These are phyloP conservation scores for Wallacemonas sp. DNA, from an alignment of 208 protist genomes.

Conservation along the genomic window DNA sequence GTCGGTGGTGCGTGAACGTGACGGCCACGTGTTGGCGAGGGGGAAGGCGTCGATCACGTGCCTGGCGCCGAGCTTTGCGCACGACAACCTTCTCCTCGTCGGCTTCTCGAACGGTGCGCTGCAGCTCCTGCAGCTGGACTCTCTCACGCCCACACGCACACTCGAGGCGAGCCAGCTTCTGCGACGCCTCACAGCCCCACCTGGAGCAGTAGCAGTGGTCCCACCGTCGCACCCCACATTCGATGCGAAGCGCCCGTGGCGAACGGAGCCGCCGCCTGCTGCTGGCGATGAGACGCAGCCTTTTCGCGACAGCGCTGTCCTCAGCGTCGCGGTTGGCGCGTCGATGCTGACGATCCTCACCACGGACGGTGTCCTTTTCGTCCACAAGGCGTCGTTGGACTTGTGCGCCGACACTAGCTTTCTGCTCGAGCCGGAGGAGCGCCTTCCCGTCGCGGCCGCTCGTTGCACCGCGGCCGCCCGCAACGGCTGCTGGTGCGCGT, in stretches of 20 bases:
- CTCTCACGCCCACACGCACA: background rate
- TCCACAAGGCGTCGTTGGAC: constrained; percentile 33
- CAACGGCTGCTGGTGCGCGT: constrained; percentile 33
- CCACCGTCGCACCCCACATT: too few species aligned
- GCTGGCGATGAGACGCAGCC: background rate
- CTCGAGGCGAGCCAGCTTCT: constrained; percentile 30
- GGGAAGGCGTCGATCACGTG: constrained; percentile 35
- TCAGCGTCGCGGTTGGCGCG: constrained; percentile 33
- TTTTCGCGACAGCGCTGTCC: constrained; percentile 5
- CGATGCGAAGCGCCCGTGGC: background rate
- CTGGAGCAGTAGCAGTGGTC: background rate
- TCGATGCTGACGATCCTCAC: constrained; percentile 35
- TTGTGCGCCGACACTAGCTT: background rate
- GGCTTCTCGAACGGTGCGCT: constrained; percentile 62
- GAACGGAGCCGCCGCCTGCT: background rate
- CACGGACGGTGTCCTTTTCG: constrained; percentile 34
- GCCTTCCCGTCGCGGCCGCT: background rate
- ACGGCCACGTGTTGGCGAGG: constrained; percentile 64
- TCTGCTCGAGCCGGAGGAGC: constrained; percentile 11
- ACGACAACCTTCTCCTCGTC: constrained; percentile 44
- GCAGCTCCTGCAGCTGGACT: constrained; percentile 58
- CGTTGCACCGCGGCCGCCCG: background rate
- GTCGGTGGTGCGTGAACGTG: constrained; percentile 36
- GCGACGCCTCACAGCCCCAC: constrained; percentile 7
- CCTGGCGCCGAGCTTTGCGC: constrained; percentile 34